phyloP scores from a whole-genome alignment of 2,329 filamentous ascomycete genomes.

The Exophiala spinifera region DNA sequence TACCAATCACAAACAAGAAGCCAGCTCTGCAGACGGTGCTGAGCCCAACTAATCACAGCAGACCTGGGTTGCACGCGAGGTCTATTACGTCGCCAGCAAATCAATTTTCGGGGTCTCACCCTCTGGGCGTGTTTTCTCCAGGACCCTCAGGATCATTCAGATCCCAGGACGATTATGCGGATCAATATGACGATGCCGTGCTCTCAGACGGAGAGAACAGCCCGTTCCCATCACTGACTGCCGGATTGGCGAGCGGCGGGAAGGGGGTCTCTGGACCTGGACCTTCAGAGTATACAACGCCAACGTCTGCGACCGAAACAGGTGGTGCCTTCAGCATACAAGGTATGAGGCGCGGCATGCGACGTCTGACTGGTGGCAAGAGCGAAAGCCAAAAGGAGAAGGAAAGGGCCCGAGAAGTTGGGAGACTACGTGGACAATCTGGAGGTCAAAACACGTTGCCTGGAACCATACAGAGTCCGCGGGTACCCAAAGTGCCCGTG shows the following conservation, averaged over 20 bases:
- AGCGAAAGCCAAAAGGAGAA: slow-evolving; percentile 44
- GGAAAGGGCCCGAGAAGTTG: slow-evolving; percentile 42
- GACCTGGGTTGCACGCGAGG: slow-evolving; percentile 72
- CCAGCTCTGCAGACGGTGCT: slow-evolving; percentile 63
- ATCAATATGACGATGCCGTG: slow-evolving; percentile 68
- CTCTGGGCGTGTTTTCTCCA: slow-evolving; percentile 24
- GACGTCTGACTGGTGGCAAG: slow-evolving; percentile 45
- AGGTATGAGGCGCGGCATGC: slow-evolving; percentile 47
- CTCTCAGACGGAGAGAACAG: slow-evolving; percentile 82
- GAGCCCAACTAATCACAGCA: slow-evolving; percentile 82
- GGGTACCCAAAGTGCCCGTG: slow-evolving; percentile 48
- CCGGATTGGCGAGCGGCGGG: slow-evolving; percentile 27
- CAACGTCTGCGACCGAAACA: slow-evolving; percentile 29
- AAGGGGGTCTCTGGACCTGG: slow-evolving; percentile 15
- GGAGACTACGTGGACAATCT: slow-evolving; percentile 41
- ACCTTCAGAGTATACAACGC: slow-evolving; percentile 31
- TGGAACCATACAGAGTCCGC: slow-evolving; percentile 36
- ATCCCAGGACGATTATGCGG: slow-evolving; percentile 22
- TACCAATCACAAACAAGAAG: slow-evolving; percentile 56
- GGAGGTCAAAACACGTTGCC: slow-evolving; percentile 15
- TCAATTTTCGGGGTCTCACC: slow-evolving; percentile 38
- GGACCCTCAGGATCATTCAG: slow-evolving; percentile 16
- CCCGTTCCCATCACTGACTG: slow-evolving; percentile 29
- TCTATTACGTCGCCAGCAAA: slow-evolving; percentile 78
- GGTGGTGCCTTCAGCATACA: slow-evolving; percentile 45